Evolutionary conservation across 2,329 filamentous ascomycete genomes (phyloP), one percentile per base, ranked within the genome.

Genomic region (Xylaria sp.): DNA sequence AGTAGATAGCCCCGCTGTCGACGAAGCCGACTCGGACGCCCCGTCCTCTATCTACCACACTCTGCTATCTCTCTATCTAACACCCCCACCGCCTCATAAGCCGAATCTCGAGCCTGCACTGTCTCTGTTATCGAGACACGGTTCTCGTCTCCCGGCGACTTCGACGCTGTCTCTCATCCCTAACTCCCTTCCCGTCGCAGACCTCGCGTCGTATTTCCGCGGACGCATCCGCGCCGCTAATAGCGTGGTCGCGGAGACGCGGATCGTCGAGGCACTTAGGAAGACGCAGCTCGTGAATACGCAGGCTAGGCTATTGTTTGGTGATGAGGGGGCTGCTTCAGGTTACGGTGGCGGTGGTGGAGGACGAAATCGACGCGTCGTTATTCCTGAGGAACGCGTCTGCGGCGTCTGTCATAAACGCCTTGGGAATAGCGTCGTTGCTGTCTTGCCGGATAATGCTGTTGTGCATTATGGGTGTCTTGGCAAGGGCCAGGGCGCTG

Each of bases 331-430:
- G n/a, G n/a, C n/a, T n/a, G n/a, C n/a, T n/a, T n/a, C 79, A n/a
- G 78, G 80, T 23, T 80, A 81, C 25, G 81, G 82, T 64, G 81
- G 79, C 49, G 84, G 84, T 9, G 79, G 82, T 55, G 81, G 80
- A 49, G 84, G 84, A 11, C 79, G 82, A 55, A 87, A 84, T 69
- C 78, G 84, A 57, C 85, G 92, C 68, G 93, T 97, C 11, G 87
- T 92, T 19, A 88, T 99, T 54, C 87, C 86, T 9, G 94, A 99
- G 71, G 94, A 98, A 73, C 83, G 92, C 54, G 89, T 97, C 57
- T 99, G 95, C 75, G 89, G 91, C 12, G 92, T 96, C 15, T 99
- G 95, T 75, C 91, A 97, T 77, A 98, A 97, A 82, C 83, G 95
- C 68, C 85, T 99, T 67, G 94, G 94, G 1, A 90, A 92, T 1